Evolutionary conservation across 257 asterid genomes (phyloP), one percentile per base, ranked within the genome.

Genomic region (Fraxinus excelsior): DNA sequence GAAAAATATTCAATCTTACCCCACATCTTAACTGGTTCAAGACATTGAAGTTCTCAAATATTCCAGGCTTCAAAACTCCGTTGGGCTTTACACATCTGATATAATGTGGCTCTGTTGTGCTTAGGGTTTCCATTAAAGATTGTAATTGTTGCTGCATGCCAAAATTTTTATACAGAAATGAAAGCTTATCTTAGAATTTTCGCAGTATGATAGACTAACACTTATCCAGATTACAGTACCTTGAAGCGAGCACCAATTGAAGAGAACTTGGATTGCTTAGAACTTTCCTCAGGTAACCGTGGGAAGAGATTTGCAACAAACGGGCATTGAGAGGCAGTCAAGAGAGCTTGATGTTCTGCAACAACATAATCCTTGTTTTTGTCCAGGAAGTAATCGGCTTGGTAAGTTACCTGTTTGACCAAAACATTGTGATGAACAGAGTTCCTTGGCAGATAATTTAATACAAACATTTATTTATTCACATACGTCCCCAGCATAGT

Each of bases 11-110:
- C 68, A 56, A 78, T 85, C 98, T 87, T 88, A 93, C 99, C 82
- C 99, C 98, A 79, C 99, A 95, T 86, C 98, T 83, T 76, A 95
- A 81, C 84, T 95, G 98, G 87, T 90, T 88, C 79, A 95, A 79
- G 87, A 92, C 98, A 66, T 95, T 93, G 83, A 66, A 64, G 80
- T 92, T 95, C 92, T 95, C 99, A 80, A 95, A 92, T 51, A 95
- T 95, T 78, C 94, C 99, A 25, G 99, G 99, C 91, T 93, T 91
- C 76, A 95, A 76, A 78, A 93, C 91, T 65, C 92, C 72, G 67
- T 95, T 95, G 70, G 99, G 99, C 89, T 95, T 95, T 69, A 95
- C 95, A 81, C 99, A 95, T 90, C 99, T 86, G 88, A 95, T 95
- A 64, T 95, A 95, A 82, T 90, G 98, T 66, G 99, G 99, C 80